Evolutionary conservation across 352 stramenopile species (phyloP).

Genomic region (Pelagophyceae sp.): DNA sequence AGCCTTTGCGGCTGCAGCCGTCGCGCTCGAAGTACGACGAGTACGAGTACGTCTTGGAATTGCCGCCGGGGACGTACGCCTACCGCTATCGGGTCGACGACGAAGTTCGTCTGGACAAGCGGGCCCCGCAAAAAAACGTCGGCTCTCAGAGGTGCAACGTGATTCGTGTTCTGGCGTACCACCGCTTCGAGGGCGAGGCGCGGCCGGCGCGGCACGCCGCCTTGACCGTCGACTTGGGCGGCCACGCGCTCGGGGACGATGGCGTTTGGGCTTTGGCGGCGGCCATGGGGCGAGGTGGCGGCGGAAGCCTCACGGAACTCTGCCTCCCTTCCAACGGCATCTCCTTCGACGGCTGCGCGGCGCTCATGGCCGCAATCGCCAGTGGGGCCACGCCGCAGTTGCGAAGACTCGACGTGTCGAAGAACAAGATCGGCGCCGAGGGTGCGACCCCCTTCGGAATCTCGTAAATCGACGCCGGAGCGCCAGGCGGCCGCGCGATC

Average conservation of each 20-base stretch:
- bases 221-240: neutral
- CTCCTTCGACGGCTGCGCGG: neutral
- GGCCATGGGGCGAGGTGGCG: neutral
- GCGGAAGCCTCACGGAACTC: neutral
- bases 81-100: constrained; percentile 10
- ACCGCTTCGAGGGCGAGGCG: neutral
- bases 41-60: neutral
- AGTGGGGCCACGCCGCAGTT: neutral
- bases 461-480: no score
- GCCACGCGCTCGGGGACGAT: neutral
- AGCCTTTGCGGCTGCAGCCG: neutral
- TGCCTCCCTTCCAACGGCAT: neutral
- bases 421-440: neutral
- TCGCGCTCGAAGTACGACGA: neutral
- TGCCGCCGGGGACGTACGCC: neutral
- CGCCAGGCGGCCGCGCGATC: no score
- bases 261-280: constrained; percentile 1
- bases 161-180: neutral
- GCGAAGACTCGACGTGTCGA: neutral
- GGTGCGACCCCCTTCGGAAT: no score
- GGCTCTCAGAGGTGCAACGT: neutral
- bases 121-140: neutral
- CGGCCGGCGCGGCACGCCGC: neutral
- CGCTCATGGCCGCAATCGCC: neutral
- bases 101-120: neutral